A percentile compares a stretch with the other conserved stretches of the same genome.
These are phyloP conservation scores for Kalanchoe fedtschenkoi DNA, from an alignment of 164 flowering plant species.

Conservation along the genomic window DNA sequence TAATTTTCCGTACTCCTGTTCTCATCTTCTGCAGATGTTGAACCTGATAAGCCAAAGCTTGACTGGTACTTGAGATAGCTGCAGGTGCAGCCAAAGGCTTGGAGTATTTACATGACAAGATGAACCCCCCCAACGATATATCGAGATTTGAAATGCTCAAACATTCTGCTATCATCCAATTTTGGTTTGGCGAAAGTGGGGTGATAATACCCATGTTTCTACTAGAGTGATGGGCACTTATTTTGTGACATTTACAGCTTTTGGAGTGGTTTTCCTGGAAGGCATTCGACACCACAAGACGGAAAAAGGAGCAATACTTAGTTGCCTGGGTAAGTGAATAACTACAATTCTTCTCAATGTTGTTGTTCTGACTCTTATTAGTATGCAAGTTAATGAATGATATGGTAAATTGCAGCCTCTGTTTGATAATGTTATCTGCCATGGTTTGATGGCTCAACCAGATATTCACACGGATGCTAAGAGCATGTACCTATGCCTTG, in stretches of 20 bases:
- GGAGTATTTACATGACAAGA: neutral
- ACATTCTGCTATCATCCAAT: constrained; percentile 39
- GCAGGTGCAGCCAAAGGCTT: constrained; percentile 1
- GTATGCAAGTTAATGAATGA: neutral
- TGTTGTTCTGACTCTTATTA: neutral
- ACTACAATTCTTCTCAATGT: neutral
- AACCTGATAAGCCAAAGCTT: neutral
- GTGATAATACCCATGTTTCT: constrained; percentile 77
- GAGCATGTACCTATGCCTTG: neutral
- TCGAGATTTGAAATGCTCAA: constrained; percentile 3
- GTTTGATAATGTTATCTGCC: neutral
- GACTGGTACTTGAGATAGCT: neutral
- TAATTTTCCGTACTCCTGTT: neutral
- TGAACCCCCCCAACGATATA: neutral
- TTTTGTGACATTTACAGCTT: constrained; percentile 79
- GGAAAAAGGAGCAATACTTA: constrained; percentile 45
- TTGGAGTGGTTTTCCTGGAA: constrained; percentile 83
- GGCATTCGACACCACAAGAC: constrained; percentile 54
- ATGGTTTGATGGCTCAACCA: neutral
- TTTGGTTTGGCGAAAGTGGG: constrained; percentile 91
- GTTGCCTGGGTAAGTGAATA: constrained; percentile 75
- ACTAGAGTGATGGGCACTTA: constrained; percentile 90
- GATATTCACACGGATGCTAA: neutral
- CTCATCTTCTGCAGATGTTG: neutral
- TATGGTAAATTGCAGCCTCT: neutral